A percentile compares a stretch with the other conserved stretches of the same genome.
phyloP scores from a whole-genome alignment of 495 filamentous ascomycete genomes.

The Annulohypoxylon moriforme region DNA sequence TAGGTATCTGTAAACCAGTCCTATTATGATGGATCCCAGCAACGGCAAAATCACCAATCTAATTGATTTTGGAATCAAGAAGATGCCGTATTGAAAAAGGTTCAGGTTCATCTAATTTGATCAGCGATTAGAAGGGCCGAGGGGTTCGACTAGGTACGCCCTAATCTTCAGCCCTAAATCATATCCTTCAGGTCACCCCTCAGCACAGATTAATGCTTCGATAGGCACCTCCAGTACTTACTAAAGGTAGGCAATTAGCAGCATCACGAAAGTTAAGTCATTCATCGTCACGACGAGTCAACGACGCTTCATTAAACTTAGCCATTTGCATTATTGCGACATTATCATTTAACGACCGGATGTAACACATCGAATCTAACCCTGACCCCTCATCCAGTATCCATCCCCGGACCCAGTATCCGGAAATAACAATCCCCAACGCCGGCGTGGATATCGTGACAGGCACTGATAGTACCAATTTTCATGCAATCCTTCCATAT shows the following conservation, averaged over 20 bases:
- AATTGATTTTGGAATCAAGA: too few relatives aligned
- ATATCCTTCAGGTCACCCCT: too few relatives aligned
- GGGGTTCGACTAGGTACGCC: too few relatives aligned
- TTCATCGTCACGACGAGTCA: neutral
- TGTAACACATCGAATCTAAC: neutral
- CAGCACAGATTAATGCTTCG: too few relatives aligned
- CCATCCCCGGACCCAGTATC: neutral
- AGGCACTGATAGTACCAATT: neutral
- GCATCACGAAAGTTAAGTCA: neutral
- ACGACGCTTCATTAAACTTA: neutral
- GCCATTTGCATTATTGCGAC: neutral
- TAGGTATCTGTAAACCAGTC: too few relatives aligned
- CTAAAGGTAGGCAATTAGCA: neutral
- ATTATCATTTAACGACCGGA: constrained; percentile 23
- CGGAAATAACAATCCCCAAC: constrained; percentile 17
- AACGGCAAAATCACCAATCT: too few relatives aligned
- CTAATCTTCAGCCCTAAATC: too few relatives aligned
- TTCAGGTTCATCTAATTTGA: too few relatives aligned
- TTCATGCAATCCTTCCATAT: neutral
- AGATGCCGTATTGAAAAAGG: too few relatives aligned
- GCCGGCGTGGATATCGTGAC: constrained; percentile 23
- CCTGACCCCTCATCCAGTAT: neutral
- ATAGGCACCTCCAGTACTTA: neutral
- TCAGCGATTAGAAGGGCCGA: too few relatives aligned
- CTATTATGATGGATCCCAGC: too few relatives aligned